Conservation (phyloP, 2,329 filamentous ascomycete genomes). For the Seiridium cupressi region DNA sequence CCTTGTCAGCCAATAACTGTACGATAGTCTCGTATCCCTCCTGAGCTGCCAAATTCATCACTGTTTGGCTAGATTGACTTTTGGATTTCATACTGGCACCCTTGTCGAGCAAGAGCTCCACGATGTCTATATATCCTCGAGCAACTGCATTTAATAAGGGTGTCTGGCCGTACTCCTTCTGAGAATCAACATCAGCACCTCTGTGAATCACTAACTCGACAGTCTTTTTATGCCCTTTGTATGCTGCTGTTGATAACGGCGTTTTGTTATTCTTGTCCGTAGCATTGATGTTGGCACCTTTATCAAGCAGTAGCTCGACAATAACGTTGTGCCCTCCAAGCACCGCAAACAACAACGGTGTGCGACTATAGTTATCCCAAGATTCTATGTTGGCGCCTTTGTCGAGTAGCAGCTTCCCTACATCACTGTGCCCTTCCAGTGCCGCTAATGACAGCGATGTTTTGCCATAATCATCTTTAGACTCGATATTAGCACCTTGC, state of each 20-base stretch:
- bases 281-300: neutral
- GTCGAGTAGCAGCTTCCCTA: neutral
- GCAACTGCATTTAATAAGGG: neutral
- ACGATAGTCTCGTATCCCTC: too few relatives aligned
- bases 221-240: neutral
- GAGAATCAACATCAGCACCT: neutral
- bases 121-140: neutral
- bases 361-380: neutral
- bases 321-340: neutral
- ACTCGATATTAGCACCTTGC: neutral
- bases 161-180: neutral
- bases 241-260: neutral
- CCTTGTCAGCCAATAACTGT: too few relatives aligned
- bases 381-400: neutral
- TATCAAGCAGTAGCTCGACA: neutral
- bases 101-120: neutral
- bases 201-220: neutral
- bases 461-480: neutral
- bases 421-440: neutral
- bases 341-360: neutral
- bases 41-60: too few relatives aligned
- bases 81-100: neutral
- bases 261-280: neutral
- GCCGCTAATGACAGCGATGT: neutral
- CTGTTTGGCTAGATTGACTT: too few relatives aligned